Evolutionary conservation across 2,329 filamentous ascomycete species (phyloP), one percentile per base, ranked within the genome.

Genomic region (Colletotrichum lentis): DNA sequence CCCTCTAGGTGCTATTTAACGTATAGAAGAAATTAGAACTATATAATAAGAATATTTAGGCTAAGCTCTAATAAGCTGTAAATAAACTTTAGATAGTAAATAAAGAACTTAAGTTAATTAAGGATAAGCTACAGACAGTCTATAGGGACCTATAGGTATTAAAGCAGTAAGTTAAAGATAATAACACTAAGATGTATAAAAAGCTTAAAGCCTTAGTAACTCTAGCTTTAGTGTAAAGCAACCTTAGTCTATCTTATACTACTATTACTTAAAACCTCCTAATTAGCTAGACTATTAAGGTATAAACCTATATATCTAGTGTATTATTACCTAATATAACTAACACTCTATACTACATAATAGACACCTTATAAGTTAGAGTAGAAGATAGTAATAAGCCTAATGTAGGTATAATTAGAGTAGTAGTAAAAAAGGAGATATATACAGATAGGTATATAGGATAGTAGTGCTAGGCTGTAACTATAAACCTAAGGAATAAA

Each of bases 401-500:
- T 7, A 49, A 35, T 5, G 44, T 18, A 3, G 27, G 56, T 11
- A 39, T 35, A 16, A 46, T 60, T 35, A 49, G 27, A 20, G 16
- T 16, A 18, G 56, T 35, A 27, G 43, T 60, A 20, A 18, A 46
- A 39, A 18, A 61, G 14, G 44, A 60, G n/a, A 60, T 60, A n/a
- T 20, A 27, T 49, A 43, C 37, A 16, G 12, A 31, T 12, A 50
- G 43, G 22, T 12, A 24, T 49, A 49, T 18, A 24, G 46, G 22
- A 49, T 60, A 20, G 56, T 5, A 18, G 56, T 60, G 18, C 27
- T 20, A 49, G 56, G 56, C 56, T 18, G 18, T 60, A 2, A 49
- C 43, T 27, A 20, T 49, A 5, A 46, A 60, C 27, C 22, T 35
- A 31, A 35, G 22, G 14, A 49, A 49, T 24, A 24, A 5, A 43